Evolutionary conservation across 257 asterid species (phyloP), one percentile per base, ranked within the genome.

Genomic region (Salvia splendens): DNA sequence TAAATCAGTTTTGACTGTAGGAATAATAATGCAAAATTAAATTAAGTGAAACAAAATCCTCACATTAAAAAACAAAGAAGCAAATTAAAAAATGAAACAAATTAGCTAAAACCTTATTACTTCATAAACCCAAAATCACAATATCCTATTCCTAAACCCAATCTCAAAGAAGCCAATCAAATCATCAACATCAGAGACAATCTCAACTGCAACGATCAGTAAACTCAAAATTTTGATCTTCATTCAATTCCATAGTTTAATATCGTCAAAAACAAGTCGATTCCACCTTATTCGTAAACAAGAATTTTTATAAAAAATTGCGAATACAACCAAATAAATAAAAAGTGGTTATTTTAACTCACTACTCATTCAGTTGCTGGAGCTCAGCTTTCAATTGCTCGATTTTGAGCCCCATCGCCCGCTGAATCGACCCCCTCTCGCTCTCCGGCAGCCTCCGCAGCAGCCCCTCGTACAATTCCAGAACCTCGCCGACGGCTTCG

Each of bases 341-440:
- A 36, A 15, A 28, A 46, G 4, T 0, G 17, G 36, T 48, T 16
- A 15, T n/a, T 4, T 52, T 62, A 76, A 71, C 87, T 82, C 81
- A 78, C 83, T 86, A 80, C 69, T 90, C 99, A 58, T 94, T 84
- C 84, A 94, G 59, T 61, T 94, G 99, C 16, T 61, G 75, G 38
- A 91, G 90, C 83, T 94, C 97, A 36, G 96, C 99, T 76, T 91
- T 91, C 83, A 94, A 71, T 51, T 94, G 97, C 86, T 87, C 93
- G 74, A 91, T 85, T 85, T 94, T 94, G 73, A 94, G 96, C 71
- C 99, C 97, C 99, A 88, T 88, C 24, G 96, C 86, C 81, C 99
- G 81, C 79, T 87, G 96, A 32, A 91, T 83, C 46, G 80, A 82
- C 53, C 82, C 79, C 67, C 51, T 88, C 67, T 88, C 95, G 30